Evolutionary conservation across 768 basidiomycete species (phyloP).

Genomic region (Suillus fuscotomentosus): DNA sequence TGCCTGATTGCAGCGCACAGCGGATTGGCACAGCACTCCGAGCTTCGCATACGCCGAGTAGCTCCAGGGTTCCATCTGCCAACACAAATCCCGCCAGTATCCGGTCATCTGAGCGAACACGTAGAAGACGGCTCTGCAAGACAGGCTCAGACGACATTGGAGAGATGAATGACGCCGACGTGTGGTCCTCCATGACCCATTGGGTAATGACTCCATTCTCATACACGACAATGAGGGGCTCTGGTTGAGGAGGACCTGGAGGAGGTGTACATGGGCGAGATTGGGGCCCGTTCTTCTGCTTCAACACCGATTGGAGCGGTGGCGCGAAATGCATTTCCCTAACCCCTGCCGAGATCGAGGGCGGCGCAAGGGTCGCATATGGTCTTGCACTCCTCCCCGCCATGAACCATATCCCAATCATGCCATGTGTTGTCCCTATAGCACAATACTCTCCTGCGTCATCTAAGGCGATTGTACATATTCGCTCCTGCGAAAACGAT

Average conservation of each 20-base stretch:
- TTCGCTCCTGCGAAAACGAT: constrained; percentile 44
- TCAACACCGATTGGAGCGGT: constrained; percentile 8
- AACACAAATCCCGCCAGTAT: constrained; percentile 58
- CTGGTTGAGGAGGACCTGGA: constrained; percentile 9
- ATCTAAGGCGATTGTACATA: constrained; percentile 66
- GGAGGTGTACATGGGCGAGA: constrained; percentile 12
- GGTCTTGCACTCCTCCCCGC: constrained; percentile 35
- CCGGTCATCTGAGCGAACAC: constrained; percentile 44
- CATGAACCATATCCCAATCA: constrained; percentile 63
- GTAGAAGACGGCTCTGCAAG: constrained; percentile 47
- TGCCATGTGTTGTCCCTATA: constrained; percentile 68
- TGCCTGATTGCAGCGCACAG: constrained; percentile 58
- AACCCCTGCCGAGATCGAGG: constrained; percentile 46
- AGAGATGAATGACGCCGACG: constrained; percentile 35
- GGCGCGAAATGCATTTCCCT: constrained; percentile 50
- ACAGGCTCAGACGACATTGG: constrained; percentile 45
- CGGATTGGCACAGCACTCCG: constrained; percentile 41
- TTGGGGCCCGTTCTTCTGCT: constrained; percentile 18
- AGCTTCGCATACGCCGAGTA: constrained; percentile 51
- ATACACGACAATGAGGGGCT: constrained; percentile 48
- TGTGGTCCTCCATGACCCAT: constrained; percentile 38
- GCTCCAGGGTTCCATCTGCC: constrained; percentile 65
- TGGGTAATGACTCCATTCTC: constrained; percentile 57
- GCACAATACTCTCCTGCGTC: constrained; percentile 61
- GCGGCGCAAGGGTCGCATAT: constrained; percentile 41